Evolutionary conservation across 2,329 filamentous ascomycete species (phyloP).

Genomic region (Cladobotryum mycophilum): DNA sequence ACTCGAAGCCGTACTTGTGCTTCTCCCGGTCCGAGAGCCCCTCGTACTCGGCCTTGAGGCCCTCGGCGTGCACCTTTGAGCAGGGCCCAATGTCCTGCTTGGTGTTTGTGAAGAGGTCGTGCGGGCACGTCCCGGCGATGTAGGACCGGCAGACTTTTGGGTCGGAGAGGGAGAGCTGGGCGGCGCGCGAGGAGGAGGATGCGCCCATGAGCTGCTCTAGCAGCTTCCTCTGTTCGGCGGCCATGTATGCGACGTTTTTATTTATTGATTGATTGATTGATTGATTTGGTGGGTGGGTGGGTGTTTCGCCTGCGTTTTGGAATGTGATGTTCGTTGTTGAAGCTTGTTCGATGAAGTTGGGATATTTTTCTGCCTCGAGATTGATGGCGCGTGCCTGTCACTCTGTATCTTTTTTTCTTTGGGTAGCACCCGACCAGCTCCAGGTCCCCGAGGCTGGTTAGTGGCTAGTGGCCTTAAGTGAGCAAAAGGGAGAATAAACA

Average conservation of each 20-base stretch:
- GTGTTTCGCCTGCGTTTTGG: not conserved
- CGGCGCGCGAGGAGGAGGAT: constrained; percentile 64
- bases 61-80: constrained; percentile 80
- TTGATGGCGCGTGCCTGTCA: constrained; percentile 6
- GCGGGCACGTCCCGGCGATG: constrained; percentile 87
- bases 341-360: not conserved
- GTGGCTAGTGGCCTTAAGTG: not conserved
- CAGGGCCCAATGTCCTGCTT: constrained; percentile 93
- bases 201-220: constrained; percentile 93
- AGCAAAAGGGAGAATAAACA: not conserved
- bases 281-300: too few species aligned
- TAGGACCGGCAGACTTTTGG: constrained; percentile 93
- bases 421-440: too few species aligned
- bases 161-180: constrained; percentile 83
- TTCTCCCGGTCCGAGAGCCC: constrained; percentile 63
- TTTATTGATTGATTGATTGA: not conserved
- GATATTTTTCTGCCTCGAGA: constrained; percentile 3
- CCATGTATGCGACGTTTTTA: constrained; percentile 51
- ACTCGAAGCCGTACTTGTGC: constrained; percentile 81
- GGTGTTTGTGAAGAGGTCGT: constrained; percentile 99
- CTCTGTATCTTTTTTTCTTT: too few species aligned
- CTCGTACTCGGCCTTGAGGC: constrained; percentile 84
- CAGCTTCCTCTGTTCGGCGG: constrained; percentile 95
- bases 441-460: not conserved
- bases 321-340: not conserved